A percentile compares a stretch with the other conserved stretches of the same genome.
Conservation (phyloP, 2,329 filamentous ascomycete species). For the Colletotrichum gloeosporioides region DNA sequence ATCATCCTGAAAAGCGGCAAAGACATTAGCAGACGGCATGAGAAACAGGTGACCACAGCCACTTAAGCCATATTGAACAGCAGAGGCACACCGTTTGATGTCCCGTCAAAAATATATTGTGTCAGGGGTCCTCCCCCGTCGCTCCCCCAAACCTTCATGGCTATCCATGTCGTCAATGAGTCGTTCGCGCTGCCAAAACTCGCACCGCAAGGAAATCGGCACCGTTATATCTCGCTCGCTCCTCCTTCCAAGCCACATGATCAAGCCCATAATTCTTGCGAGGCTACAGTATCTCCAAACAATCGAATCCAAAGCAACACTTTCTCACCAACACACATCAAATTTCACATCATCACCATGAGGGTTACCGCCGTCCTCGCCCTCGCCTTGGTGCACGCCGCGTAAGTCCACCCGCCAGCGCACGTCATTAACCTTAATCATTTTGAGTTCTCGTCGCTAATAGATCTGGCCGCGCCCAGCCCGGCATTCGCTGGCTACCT, state of each 20-base stretch:
- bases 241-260: background rate
- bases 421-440: background rate
- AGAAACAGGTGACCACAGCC: background rate
- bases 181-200: background rate
- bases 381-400: background rate
- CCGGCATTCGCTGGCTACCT: background rate
- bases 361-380: background rate
- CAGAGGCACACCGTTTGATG: background rate
- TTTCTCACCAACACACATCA: background rate
- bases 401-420: background rate
- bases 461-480: background rate
- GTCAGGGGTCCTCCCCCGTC: background rate
- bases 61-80: background rate
- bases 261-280: rapidly evolving
- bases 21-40: background rate
- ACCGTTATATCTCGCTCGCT: background rate
- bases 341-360: background rate
- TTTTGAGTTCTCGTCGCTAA: background rate
- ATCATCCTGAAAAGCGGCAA: background rate
- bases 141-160: background rate
- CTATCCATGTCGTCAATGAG: background rate
- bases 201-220: background rate
- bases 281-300: background rate
- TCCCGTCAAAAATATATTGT: background rate
- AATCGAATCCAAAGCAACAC: no score